These are phyloP conservation scores for Aspergillus arachidicola DNA, from an alignment of 2,329 filamentous ascomycete genomes.

Conservation along the genomic window DNA sequence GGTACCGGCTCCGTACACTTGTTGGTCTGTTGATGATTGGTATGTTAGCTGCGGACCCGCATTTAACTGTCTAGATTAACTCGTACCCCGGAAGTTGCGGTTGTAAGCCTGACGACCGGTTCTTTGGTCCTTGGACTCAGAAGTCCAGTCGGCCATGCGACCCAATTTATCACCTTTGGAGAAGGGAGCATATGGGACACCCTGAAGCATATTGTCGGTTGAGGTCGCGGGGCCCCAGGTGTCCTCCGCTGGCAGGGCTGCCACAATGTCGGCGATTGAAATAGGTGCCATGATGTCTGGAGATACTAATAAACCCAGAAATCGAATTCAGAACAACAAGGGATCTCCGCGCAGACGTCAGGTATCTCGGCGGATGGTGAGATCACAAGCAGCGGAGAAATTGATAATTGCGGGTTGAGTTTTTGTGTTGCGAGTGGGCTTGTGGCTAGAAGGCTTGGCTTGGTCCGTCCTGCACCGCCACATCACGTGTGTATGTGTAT, in stretches of 20 bases:
- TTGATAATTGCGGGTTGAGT: conserved; percentile 15
- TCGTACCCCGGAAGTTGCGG: conserved; percentile 84
- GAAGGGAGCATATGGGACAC: conserved; percentile 96
- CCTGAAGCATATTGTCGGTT: conserved; percentile 84
- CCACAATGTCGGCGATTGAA: conserved; percentile 67
- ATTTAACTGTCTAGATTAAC: not conserved
- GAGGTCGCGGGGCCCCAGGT: conserved; percentile 87
- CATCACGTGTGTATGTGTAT: not conserved
- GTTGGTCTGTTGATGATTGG: conserved; percentile 68
- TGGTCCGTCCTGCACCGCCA: conserved; percentile 7
- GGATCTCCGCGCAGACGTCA: not conserved
- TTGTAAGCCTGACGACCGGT: conserved; percentile 87
- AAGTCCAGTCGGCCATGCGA: conserved; percentile 98
- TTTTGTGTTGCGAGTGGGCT: conserved; percentile 26
- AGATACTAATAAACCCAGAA: conserved; percentile 2
- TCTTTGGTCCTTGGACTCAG: conserved; percentile 78
- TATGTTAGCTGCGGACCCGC: not conserved
- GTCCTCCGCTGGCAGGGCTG: conserved; percentile 72
- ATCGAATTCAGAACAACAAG: not conserved
- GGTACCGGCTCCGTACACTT: conserved; percentile 91
- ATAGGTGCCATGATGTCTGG: conserved; percentile 51
- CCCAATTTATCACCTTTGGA: conserved; percentile 98
- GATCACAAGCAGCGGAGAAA: not conserved
- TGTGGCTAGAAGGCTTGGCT: conserved; percentile 18
- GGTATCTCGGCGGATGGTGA: conserved; percentile 3